These are phyloP conservation scores for Coffea eugenioides DNA, from an alignment of 257 asterid genomes.

Conservation along the genomic window DNA sequence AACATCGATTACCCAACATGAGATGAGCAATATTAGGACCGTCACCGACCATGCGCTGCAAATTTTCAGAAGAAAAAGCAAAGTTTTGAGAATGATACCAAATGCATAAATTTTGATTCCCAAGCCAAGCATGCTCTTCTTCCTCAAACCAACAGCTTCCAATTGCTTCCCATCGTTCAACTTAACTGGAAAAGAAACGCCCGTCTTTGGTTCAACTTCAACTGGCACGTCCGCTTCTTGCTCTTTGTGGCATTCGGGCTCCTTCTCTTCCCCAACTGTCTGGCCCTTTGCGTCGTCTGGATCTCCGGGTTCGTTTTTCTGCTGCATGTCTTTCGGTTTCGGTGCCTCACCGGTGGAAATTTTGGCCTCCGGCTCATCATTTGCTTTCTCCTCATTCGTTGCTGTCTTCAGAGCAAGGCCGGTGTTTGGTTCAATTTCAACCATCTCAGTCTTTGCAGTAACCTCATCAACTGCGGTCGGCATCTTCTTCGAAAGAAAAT, in stretches of 20 bases:
- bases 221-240: slow-evolving; percentile 48
- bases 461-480: slow-evolving; percentile 50
- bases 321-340: slow-evolving; percentile 32
- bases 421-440: slow-evolving; percentile 47
- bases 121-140: slow-evolving; percentile 74
- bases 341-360: slow-evolving; percentile 8
- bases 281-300: slow-evolving; percentile 29
- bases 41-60: too few relatives aligned
- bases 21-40: neutral
- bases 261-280: slow-evolving; percentile 18
- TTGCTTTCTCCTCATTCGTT: slow-evolving; percentile 19
- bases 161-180: slow-evolving; percentile 57
- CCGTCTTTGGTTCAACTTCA: slow-evolving; percentile 59
- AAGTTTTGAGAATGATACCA: slow-evolving; percentile 32
- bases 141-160: slow-evolving; percentile 61
- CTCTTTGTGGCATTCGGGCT: slow-evolving; percentile 23
- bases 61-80: too few relatives aligned
- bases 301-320: slow-evolving; percentile 21
- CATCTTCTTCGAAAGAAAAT: slow-evolving; percentile 28
- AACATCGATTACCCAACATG: neutral
- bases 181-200: slow-evolving; percentile 57
- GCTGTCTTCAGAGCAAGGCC: slow-evolving; percentile 32
- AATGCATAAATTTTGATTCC: slow-evolving; percentile 68
- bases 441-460: slow-evolving; percentile 32
- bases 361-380: slow-evolving; percentile 14